These are phyloP conservation scores for Fraxinus platypoda DNA, from an alignment of 305 asterid species.

Conservation along the genomic window DNA sequence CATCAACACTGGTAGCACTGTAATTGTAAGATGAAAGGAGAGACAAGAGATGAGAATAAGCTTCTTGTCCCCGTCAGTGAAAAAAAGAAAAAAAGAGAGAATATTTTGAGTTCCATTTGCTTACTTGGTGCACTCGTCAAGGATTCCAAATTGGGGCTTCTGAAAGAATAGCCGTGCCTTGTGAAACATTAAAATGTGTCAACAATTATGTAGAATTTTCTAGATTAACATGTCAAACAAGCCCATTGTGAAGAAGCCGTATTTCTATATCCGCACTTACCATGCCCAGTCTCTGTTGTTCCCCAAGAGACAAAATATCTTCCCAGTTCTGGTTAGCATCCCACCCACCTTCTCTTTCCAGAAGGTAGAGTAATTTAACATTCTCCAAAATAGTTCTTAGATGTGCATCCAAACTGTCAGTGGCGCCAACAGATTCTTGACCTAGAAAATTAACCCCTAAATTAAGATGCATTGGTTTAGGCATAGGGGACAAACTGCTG, in stretches of 20 bases:
- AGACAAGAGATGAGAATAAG: slow-evolving; percentile 5
- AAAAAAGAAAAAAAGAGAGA: neutral
- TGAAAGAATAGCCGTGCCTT: slow-evolving; percentile 97
- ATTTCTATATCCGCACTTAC: slow-evolving; percentile 39
- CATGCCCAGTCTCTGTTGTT: slow-evolving; percentile 98
- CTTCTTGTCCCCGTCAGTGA: neutral
- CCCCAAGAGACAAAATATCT: slow-evolving; percentile 96
- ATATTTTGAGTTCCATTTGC: slow-evolving; percentile 25
- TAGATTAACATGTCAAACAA: slow-evolving; percentile 5
- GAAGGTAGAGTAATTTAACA: slow-evolving; percentile 78
- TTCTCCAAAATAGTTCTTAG: slow-evolving; percentile 74
- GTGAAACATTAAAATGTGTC: slow-evolving; percentile 28
- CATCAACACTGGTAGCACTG: slow-evolving; percentile 99
- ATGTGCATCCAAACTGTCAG: slow-evolving; percentile 55
- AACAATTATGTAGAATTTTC: slow-evolving; percentile 14
- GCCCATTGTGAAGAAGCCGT: slow-evolving; percentile 5
- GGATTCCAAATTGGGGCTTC: slow-evolving; percentile 90
- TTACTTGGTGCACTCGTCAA: slow-evolving; percentile 99
- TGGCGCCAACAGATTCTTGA: slow-evolving; percentile 35
- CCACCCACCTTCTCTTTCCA: slow-evolving; percentile 98
- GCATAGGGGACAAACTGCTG: neutral
- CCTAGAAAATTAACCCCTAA: slow-evolving; percentile 38
- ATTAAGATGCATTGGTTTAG: slow-evolving; percentile 13
- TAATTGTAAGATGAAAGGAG: slow-evolving; percentile 15
- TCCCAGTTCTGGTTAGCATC: slow-evolving; percentile 92